Base-by-base conservation (phyloP, 148 eudicot genomes). In the Chenopodium suecicum region DNA sequence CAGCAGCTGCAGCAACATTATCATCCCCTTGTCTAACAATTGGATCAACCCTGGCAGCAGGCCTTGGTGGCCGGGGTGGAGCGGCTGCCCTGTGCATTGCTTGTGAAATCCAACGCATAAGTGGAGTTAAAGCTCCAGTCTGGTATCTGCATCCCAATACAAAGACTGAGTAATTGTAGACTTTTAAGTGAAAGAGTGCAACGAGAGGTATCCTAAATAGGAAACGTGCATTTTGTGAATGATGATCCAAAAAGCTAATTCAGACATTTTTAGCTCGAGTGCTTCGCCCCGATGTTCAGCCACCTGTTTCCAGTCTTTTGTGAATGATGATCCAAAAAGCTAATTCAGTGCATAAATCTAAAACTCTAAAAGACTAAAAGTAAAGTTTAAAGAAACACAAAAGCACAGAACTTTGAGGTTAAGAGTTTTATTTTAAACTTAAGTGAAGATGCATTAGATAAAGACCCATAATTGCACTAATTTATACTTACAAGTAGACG, bases 71-170 rank as follows among this genome's bases (percentile, higher is more conserved):
- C 70, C 87, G 91, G 34, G 97, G 98, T 84, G 98, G 99, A 75
- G 95, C 93, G 83, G 97, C 99, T 79, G 99, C 98, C 86, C 98
- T 89, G 76, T 89, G 95, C 98, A 94, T 97, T 67, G 97, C 94
- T 90, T 87, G 97, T 71, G 97, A 91, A 80, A 92, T 86, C 98
- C 98, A 97, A 71, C 98, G 87, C 70, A 97, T 72, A 34, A 97
- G 85, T 63, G 99, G 99, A 74, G 99, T 86, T 71, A 97, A 88
- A 82, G 98, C 97, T 83, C 99, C 99, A 82, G 98, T 97, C 87
- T 94, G 99, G 86, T 97, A 94, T 75, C 99, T 97, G 85, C 77
- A 87, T 56, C 79, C 76, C 84, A 83, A 31, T 65, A 65, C 52
- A 83, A 71, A 65, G 58, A 34, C 32, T 60, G 74, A 75, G 54